phyloP scores from a whole-genome alignment of 306 rosid species.

The Styphnolobium japonicum region DNA sequence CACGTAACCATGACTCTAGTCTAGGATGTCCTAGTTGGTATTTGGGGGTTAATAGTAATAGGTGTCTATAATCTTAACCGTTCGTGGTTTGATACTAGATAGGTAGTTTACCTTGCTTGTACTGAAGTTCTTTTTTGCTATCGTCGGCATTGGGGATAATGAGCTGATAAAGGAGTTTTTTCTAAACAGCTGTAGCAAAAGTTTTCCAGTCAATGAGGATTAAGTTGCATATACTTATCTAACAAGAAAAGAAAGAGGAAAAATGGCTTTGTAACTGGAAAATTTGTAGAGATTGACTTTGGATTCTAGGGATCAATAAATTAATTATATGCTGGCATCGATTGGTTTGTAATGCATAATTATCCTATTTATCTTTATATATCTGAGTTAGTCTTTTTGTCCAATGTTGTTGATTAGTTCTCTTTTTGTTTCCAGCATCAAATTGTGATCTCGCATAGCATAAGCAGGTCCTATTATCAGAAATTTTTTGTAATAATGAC shows the following conservation, averaged over 20 bases:
- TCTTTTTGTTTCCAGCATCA: conserved; percentile 23
- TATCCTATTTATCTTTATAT: background rate
- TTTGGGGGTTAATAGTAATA: too few relatives aligned
- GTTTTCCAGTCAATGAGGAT: background rate
- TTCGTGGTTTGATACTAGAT: background rate
- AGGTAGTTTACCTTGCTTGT: background rate
- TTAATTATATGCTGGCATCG: background rate
- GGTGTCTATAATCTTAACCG: background rate
- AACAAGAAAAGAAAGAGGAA: background rate
- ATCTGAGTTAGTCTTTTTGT: background rate
- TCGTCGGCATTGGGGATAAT: background rate
- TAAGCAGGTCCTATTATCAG: background rate
- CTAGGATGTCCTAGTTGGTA: background rate
- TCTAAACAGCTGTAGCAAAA: background rate
- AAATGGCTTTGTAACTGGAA: background rate
- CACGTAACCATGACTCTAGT: background rate
- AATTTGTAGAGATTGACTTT: background rate
- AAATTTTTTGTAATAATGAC: conserved; percentile 41
- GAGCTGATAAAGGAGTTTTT: background rate
- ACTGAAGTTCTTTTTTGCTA: background rate
- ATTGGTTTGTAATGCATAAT: background rate
- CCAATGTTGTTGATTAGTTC: background rate
- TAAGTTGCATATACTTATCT: background rate
- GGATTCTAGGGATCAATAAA: background rate
- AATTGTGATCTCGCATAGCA: background rate